Evolutionary conservation across 1,284 basidiomycete species (phyloP).

Genomic region (Irpex sp.): DNA sequence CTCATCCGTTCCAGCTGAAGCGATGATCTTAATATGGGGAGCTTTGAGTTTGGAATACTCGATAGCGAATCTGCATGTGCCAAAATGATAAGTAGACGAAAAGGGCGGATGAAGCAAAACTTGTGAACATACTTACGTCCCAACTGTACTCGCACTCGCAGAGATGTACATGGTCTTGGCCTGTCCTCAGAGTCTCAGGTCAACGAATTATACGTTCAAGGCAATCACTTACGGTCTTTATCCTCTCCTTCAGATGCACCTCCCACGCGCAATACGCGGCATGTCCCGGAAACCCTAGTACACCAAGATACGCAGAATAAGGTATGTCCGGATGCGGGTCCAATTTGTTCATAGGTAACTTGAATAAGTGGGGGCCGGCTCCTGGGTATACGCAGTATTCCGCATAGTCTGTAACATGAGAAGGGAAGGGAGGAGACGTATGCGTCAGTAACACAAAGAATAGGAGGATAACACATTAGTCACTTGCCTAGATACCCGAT

Average conservation of each 20-base stretch:
- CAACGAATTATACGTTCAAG: neutral
- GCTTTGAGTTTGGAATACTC: slow-evolving; percentile 38
- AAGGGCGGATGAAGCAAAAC: no score
- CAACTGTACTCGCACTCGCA: slow-evolving; percentile 45
- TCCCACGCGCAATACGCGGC: slow-evolving; percentile 18
- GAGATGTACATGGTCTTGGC: slow-evolving; percentile 45
- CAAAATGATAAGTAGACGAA: neutral
- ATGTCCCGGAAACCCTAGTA: slow-evolving; percentile 24
- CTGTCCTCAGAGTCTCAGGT: slow-evolving; percentile 9
- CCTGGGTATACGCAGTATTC: slow-evolving; percentile 12
- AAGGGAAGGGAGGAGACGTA: neutral
- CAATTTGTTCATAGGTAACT: slow-evolving; percentile 14
- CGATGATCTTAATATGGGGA: slow-evolving; percentile 42
- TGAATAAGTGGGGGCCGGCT: neutral
- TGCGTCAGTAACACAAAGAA: no score
- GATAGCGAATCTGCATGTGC: slow-evolving; percentile 12
- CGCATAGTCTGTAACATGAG: neutral
- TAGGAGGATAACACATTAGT: neutral
- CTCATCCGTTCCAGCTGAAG: slow-evolving; percentile 45
- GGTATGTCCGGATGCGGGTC: slow-evolving; percentile 19
- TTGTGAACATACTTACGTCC: slow-evolving; percentile 15
- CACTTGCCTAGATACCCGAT: slow-evolving; percentile 28
- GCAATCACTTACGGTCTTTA: slow-evolving; percentile 11
- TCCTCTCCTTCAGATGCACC: slow-evolving; percentile 19
- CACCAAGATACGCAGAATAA: slow-evolving; percentile 25